Base-by-base conservation (phyloP, 1,139 yeast species). In the Protomyces arabidopsidicola region DNA sequence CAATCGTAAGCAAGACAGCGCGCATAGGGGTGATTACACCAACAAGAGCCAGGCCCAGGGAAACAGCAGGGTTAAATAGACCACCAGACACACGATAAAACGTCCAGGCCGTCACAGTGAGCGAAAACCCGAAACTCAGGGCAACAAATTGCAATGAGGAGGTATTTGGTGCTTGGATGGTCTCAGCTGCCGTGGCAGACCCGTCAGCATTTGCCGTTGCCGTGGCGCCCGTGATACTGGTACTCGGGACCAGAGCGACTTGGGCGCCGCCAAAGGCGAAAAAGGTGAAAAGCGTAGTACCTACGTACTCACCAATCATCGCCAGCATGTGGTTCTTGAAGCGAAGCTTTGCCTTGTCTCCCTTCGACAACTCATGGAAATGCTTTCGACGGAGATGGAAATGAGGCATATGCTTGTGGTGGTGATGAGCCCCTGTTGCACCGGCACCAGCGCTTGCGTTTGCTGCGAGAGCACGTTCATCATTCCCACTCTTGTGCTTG, bases 61-160 rank as follows among this genome's bases (percentile, higher is more conserved):
- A 86, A 57, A 90, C 96, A 59, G 95, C 91, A 10, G 97, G 97
- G 78, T 90, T 90, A 74, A 89, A 82, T 76, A 88, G 88, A 78
- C 95, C 96, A 72, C 96, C 96, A 60, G 95, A 87, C 67, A 89
- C 82, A 75, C 91, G 84, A 77, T 82, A 87, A 72, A 88, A 86
- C 73, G 86, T 78, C 73, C 86, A 85, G 60, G 88, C 88, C 68
- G 83, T 83, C 71, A 86, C 84, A 84, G 87, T 83, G 66, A 90
- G 90, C 70, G 90, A 86, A 72, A 88, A 87, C 67, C 96, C 96
- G 76, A 90, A 90, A 71, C 96, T 96, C 65, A 87, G 81, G 2
- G 96, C 79, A 72, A 90, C 90, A 90, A 88, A 86, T 68, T 87
- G 81, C 71, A 88, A 77, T 74, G 82, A 84, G 63, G 82, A 79